A percentile compares a stretch with the other conserved stretches of the same genome.
Conservation (phyloP, 768 basidiomycete genomes). For the Cytidiella melzeri region DNA sequence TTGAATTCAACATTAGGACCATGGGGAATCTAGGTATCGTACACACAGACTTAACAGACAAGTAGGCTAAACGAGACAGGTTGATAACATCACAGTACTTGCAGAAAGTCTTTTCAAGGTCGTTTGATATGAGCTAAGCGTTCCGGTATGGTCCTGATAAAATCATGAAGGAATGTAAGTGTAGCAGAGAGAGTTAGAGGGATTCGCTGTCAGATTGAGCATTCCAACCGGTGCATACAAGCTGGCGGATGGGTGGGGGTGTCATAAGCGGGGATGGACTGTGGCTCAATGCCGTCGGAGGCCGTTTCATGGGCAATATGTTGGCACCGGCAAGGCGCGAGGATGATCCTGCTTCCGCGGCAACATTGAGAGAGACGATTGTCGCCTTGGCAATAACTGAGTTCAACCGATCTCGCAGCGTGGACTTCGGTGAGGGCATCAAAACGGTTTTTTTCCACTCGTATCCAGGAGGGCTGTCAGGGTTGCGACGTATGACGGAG, state of each 20-base stretch:
- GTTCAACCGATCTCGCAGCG: not conserved
- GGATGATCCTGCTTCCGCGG: not conserved
- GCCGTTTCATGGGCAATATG: not conserved
- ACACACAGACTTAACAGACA: conserved; percentile 3
- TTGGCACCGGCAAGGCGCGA: not conserved
- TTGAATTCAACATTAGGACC: conserved; percentile 1
- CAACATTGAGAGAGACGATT: not conserved
- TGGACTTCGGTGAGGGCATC: conserved; percentile 11
- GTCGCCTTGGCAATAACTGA: not conserved
- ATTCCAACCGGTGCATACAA: conserved; percentile 3
- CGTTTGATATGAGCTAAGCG: not conserved
- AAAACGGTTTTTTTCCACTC: conserved; percentile 21
- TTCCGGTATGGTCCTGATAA: not conserved
- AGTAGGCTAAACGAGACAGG: conserved; percentile 2
- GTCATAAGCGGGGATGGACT: not conserved
- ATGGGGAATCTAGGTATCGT: conserved; percentile 1
- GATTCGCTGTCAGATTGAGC: conserved; percentile 4
- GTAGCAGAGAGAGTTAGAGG: conserved; percentile 1
- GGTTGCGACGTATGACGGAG: conserved; percentile 1
- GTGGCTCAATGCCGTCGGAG: not conserved
- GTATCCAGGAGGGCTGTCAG: conserved; percentile 19
- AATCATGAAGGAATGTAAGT: not conserved
- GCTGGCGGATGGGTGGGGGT: not conserved
- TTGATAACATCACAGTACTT: not conserved
- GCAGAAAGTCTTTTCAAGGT: too few species aligned